Evolutionary conservation across 1,139 yeast genomes (phyloP).

Genomic region (Blastobotrys proliferans): DNA sequence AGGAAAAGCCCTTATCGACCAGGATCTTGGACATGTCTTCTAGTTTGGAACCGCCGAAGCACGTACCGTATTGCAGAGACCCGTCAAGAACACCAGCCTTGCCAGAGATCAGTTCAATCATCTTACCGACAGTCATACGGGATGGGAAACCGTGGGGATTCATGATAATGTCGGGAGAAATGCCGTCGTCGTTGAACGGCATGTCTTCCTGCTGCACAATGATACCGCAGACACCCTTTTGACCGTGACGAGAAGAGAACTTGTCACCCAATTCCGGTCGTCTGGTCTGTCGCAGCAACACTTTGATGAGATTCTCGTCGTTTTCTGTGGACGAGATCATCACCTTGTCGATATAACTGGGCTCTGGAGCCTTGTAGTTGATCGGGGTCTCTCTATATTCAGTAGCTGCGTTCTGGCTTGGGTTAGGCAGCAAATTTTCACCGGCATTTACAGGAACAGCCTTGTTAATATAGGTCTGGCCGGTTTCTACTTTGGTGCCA

Average conservation of each 20-base stretch:
- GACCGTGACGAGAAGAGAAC: constrained; percentile 96
- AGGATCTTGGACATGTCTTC: constrained; percentile 94
- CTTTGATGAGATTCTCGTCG: constrained; percentile 92
- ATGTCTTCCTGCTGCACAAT: constrained; percentile 94
- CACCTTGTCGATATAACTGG: constrained; percentile 92
- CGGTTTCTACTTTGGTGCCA: constrained; percentile 84
- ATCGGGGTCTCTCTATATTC: constrained; percentile 90
- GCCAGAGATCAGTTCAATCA: constrained; percentile 94
- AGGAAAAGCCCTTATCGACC: constrained; percentile 87
- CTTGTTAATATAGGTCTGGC: constrained; percentile 91
- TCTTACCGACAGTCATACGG: constrained; percentile 99
- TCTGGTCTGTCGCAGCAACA: constrained; percentile 87
- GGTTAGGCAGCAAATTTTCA: constrained; percentile 56
- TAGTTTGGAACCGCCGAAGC: constrained; percentile 94
- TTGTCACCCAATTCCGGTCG: constrained; percentile 98
- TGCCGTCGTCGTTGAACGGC: constrained; percentile 90
- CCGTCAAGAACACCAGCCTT: constrained; percentile 97
- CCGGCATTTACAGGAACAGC: constrained; percentile 86
- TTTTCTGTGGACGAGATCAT: constrained; percentile 96
- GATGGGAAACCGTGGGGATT: constrained; percentile 99
- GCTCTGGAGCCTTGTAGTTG: constrained; percentile 89
- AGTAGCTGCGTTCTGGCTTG: constrained; percentile 31
- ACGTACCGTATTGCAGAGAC: constrained; percentile 88
- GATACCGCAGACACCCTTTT: constrained; percentile 98
- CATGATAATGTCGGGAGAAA: constrained; percentile 93